Percentiles rank a stretch among this genome's conserved stretches.
Evolutionary conservation across 352 stramenopile species (phyloP).

Genomic region (Thraustotheca clavata): DNA sequence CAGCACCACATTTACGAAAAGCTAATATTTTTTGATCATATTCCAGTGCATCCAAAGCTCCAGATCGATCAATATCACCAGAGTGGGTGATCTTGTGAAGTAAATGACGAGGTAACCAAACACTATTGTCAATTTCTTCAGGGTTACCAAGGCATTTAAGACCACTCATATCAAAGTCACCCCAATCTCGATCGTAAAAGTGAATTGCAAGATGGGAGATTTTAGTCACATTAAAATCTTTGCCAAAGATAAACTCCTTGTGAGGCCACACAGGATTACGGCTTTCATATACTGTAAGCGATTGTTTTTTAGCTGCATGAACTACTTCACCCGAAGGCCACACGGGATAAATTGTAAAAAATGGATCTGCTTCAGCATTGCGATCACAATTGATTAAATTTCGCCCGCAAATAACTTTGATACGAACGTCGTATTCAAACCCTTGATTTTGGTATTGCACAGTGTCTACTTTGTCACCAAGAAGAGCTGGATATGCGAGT

Average conservation of each 20-base stretch:
- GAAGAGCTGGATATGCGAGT: conserved; percentile 59
- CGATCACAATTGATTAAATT: conserved; percentile 17
- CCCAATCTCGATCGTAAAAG: conserved; percentile 50
- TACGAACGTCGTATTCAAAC: conserved; percentile 18
- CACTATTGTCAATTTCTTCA: conserved; percentile 28
- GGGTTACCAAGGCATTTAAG: conserved; percentile 32
- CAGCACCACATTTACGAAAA: conserved; percentile 39
- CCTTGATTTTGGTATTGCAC: conserved; percentile 12
- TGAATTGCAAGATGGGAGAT: conserved; percentile 63
- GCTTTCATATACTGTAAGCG: conserved; percentile 56
- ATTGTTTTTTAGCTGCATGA: conserved; percentile 40
- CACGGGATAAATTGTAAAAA: conserved; percentile 62
- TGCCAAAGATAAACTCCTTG: conserved; percentile 57
- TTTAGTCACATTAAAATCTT: conserved; percentile 33
- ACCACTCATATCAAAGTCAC: conserved; percentile 26
- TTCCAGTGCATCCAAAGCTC: conserved; percentile 34
- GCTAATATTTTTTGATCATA: conserved; percentile 60
- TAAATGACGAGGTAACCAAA: conserved; percentile 36
- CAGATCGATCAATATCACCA: conserved; percentile 40
- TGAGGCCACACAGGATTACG: conserved; percentile 49
- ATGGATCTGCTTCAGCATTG: conserved; percentile 26
- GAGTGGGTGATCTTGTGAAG: conserved; percentile 46
- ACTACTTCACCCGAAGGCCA: conserved; percentile 33
- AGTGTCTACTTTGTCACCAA: conserved; percentile 27
- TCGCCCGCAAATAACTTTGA: conserved; percentile 9